Evolutionary conservation across 176 grass and related monocot genomes (phyloP).

Genomic region (Paspalum vaginatum): DNA sequence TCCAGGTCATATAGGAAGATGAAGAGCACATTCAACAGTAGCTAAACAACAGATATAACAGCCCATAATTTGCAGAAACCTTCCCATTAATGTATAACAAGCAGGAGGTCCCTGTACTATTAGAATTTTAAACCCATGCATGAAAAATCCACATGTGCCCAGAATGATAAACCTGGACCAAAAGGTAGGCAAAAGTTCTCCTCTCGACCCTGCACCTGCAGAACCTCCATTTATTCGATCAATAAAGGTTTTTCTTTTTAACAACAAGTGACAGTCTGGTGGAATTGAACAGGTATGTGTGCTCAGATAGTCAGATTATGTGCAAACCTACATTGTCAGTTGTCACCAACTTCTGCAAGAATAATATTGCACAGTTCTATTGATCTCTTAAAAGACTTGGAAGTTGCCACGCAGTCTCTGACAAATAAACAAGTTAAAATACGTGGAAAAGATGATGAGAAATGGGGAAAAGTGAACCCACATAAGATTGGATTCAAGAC

Average conservation of each 20-base stretch:
- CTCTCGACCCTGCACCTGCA: background rate
- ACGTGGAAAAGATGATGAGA: no score
- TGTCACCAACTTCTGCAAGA: background rate
- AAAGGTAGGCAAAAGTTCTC: background rate
- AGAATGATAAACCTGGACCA: slow-evolving; percentile 28
- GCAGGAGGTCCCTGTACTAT: background rate
- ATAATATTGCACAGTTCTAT: background rate
- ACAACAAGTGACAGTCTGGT: background rate
- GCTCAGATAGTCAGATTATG: background rate
- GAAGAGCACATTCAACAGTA: background rate
- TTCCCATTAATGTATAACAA: background rate
- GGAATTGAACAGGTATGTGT: background rate
- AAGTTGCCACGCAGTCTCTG: no score
- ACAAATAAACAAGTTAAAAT: no score
- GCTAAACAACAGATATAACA: slow-evolving; percentile 10
- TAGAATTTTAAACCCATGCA: slow-evolving; percentile 10
- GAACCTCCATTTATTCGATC: slow-evolving; percentile 13
- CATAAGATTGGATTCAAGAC: no score
- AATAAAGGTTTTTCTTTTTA: slow-evolving; percentile 2
- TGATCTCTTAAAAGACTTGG: no score
- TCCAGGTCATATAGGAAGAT: background rate
- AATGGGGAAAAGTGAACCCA: no score
- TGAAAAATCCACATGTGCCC: background rate
- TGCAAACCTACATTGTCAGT: background rate
- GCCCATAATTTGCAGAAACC: background rate